These are phyloP conservation scores for Lepidium campestre DNA, from an alignment of 441 rosid species.

Conservation along the genomic window DNA sequence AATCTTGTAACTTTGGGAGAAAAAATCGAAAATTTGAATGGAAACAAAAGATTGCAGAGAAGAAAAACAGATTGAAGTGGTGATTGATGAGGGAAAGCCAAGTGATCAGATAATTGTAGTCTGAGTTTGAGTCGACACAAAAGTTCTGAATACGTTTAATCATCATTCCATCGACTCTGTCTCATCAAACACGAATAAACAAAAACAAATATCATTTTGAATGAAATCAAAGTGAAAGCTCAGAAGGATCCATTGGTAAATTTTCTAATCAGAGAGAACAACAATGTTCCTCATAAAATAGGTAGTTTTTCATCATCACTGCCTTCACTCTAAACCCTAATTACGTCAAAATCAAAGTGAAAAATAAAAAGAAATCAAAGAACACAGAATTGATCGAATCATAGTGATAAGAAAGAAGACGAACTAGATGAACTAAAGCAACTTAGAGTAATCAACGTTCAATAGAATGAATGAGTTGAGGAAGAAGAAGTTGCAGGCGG, in stretches of 20 bases:
- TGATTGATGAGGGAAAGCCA: conserved; percentile 17
- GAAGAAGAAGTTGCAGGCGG: background rate
- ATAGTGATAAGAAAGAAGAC: too few species aligned
- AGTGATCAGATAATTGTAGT: conserved; percentile 95
- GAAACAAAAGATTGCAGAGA: background rate
- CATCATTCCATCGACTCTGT: conserved; percentile 61
- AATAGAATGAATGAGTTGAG: background rate
- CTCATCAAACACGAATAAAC: background rate
- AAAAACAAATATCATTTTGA: background rate
- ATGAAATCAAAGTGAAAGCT: conserved; percentile 30
- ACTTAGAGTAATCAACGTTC: background rate
- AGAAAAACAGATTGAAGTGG: background rate
- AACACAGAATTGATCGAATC: too few species aligned
- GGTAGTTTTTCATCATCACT: conserved; percentile 71
- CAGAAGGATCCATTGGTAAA: conserved; percentile 98
- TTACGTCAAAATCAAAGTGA: background rate
- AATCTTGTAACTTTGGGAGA: background rate
- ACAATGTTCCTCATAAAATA: conserved; percentile 58
- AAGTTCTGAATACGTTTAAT: conserved; percentile 36
- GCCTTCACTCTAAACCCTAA: conserved; percentile 27
- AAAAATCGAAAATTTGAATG: background rate
- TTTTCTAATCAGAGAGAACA: conserved; percentile 46
- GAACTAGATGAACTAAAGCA: background rate
- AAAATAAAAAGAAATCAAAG: background rate
- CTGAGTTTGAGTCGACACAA: conserved; percentile 66